These are phyloP conservation scores for Penicillium sp. DNA, from an alignment of 2,329 filamentous ascomycete genomes.

Conservation along the genomic window DNA sequence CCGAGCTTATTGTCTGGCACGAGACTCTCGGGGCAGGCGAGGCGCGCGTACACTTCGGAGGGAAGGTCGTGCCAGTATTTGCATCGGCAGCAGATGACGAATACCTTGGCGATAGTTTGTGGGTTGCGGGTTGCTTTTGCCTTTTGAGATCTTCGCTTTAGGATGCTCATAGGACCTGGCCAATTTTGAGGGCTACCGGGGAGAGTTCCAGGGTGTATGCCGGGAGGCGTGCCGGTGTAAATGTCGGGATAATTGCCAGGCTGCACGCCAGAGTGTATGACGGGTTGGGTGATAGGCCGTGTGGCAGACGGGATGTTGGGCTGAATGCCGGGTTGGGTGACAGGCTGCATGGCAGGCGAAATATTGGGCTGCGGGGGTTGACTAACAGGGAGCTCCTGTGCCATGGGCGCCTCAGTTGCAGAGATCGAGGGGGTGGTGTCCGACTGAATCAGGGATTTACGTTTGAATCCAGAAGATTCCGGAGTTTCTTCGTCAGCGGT, in stretches of 20 bases:
- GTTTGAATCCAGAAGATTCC: conserved; percentile 8
- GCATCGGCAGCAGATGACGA: conserved; percentile 47
- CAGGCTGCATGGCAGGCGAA: not conserved
- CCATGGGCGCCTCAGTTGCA: not conserved
- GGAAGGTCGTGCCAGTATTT: conserved; percentile 47
- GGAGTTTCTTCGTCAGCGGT: conserved; percentile 33
- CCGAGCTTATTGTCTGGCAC: conserved; percentile 7
- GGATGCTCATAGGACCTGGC: conserved; percentile 3
- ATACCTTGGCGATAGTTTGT: conserved; percentile 38
- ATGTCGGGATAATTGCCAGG: not conserved
- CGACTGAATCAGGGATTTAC: not conserved
- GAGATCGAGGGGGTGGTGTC: not conserved
- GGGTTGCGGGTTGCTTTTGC: conserved; percentile 14
- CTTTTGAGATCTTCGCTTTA: conserved; percentile 17
- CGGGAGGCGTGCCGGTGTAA: not conserved
- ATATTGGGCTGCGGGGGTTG: not conserved
- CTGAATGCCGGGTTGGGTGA: not conserved
- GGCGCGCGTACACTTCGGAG: conserved; percentile 38
- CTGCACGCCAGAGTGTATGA: not conserved
- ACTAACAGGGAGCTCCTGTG: not conserved
- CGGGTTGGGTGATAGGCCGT: too few relatives aligned
- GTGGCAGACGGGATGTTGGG: not conserved
- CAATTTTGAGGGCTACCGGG: conserved; percentile 6
- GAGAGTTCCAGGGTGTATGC: not conserved
- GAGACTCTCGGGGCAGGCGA: conserved; percentile 29